These are phyloP conservation scores for Nissolia schottii DNA, from an alignment of 306 rosid species.

Conservation along the genomic window DNA sequence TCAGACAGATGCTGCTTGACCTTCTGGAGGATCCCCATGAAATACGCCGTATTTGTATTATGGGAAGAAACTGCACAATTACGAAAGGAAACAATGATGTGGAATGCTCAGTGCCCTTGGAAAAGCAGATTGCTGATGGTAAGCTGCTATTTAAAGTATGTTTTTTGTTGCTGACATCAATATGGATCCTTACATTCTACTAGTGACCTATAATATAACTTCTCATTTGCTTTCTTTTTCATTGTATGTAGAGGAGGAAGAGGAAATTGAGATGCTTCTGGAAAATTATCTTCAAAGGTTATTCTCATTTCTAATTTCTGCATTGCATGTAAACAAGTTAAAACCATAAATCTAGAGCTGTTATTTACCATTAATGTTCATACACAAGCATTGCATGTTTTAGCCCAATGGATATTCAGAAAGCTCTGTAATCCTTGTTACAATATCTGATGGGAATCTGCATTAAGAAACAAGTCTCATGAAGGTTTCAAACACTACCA, in stretches of 20 bases:
- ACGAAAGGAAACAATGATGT: conserved; percentile 49
- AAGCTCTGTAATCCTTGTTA: not conserved
- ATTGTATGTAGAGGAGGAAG: conserved; percentile 82
- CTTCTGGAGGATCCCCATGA: conserved; percentile 89
- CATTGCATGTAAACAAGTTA: conserved; percentile 17
- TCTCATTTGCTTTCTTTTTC: conserved; percentile 24
- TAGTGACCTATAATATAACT: not conserved
- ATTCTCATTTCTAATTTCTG: conserved; percentile 23
- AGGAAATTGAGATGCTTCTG: conserved; percentile 99
- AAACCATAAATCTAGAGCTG: conserved; percentile 1
- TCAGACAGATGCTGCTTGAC: conserved; percentile 94
- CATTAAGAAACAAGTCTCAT: conserved; percentile 10
- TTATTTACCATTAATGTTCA: not conserved
- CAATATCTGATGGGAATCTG: conserved; percentile 1
- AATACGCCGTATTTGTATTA: conserved; percentile 81
- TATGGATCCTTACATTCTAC: conserved; percentile 8
- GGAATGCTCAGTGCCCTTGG: conserved; percentile 70
- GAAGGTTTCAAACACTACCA: conserved; percentile 12
- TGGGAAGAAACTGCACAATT: conserved; percentile 83
- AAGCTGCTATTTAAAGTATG: conserved; percentile 15
- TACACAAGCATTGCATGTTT: not conserved
- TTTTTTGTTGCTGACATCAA: conserved; percentile 10
- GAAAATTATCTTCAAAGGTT: conserved; percentile 99
- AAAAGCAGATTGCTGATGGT: conserved; percentile 93
- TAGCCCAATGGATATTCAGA: not conserved